Percentiles rank a stretch among this genome's conserved stretches.
phyloP scores from a whole-genome alignment of 805 yeast genomes.

The Saccharomycopsis sp. region DNA sequence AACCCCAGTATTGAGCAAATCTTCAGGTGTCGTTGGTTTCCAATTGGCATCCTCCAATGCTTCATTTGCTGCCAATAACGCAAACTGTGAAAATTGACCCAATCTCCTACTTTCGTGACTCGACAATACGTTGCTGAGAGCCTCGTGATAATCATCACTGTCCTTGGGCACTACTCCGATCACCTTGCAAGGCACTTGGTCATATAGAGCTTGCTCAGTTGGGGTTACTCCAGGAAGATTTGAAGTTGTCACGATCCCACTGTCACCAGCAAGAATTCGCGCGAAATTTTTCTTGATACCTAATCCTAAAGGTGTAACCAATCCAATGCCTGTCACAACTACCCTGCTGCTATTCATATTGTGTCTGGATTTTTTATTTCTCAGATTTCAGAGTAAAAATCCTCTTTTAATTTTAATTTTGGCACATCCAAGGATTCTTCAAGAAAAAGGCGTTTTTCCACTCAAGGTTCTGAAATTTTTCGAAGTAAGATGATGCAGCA shows the following conservation, averaged over 20 bases:
- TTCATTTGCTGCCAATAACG: conserved; percentile 66
- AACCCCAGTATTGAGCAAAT: conserved; percentile 46
- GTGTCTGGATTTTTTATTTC: too few relatives aligned
- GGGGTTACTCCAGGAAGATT: conserved; percentile 29
- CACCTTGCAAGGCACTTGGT: conserved; percentile 58
- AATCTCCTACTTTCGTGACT: conserved; percentile 37
- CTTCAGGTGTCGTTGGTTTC: conserved; percentile 32
- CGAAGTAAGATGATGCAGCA: too few relatives aligned
- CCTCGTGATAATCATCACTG: conserved; percentile 5
- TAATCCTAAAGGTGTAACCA: conserved; percentile 80
- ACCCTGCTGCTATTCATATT: conserved; percentile 52
- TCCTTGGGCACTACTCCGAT: conserved; percentile 70
- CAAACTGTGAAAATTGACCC: conserved; percentile 72
- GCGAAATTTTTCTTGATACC: conserved; percentile 52
- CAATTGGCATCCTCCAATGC: conserved; percentile 68
- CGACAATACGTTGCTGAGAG: background rate
- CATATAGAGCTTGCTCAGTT: conserved; percentile 40
- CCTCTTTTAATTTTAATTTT: too few relatives aligned
- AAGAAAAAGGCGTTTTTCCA: too few relatives aligned
- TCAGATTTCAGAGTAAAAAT: too few relatives aligned
- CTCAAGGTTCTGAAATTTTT: too few relatives aligned
- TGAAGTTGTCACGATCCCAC: conserved; percentile 55
- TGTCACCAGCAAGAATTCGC: conserved; percentile 40
- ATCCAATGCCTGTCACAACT: conserved; percentile 88
- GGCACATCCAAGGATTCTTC: too few relatives aligned